Conservation (phyloP, 2,329 filamentous ascomycete genomes). For the Cadophora sp. region DNA sequence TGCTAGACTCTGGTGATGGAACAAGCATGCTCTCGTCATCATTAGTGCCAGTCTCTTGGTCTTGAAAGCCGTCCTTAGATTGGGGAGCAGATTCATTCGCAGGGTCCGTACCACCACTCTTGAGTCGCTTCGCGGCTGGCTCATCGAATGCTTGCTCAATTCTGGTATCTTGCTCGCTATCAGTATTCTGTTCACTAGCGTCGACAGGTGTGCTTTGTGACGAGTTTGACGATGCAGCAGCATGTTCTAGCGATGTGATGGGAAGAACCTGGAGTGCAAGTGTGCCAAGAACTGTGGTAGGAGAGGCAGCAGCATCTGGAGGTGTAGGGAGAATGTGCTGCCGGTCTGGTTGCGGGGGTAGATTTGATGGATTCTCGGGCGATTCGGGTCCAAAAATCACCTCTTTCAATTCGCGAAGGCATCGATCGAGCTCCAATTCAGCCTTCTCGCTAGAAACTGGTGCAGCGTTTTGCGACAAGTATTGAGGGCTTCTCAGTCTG, state of each 20-base stretch:
- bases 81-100: conserved; percentile 11
- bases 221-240: background rate
- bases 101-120: conserved; percentile 34
- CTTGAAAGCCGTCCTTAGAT: background rate
- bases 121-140: conserved; percentile 17
- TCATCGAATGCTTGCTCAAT: background rate
- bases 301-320: background rate
- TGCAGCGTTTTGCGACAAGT: background rate
- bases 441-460: background rate
- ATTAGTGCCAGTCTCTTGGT: background rate
- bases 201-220: background rate
- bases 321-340: background rate
- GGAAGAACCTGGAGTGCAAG: background rate
- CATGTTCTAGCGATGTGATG: background rate
- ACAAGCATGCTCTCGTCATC: background rate
- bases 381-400: too few species aligned
- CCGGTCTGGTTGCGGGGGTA: too few species aligned
- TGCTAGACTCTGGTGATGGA: conserved; percentile 10
- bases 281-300: background rate
- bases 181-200: background rate
- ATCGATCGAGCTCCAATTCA: background rate
- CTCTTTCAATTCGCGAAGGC: background rate
- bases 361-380: background rate
- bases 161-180: background rate
- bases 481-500: conserved; percentile 1